Percentiles rank a stretch among this genome's conserved stretches.
phyloP scores from a whole-genome alignment of 495 filamentous ascomycete genomes.

The Xylaria acuta region DNA sequence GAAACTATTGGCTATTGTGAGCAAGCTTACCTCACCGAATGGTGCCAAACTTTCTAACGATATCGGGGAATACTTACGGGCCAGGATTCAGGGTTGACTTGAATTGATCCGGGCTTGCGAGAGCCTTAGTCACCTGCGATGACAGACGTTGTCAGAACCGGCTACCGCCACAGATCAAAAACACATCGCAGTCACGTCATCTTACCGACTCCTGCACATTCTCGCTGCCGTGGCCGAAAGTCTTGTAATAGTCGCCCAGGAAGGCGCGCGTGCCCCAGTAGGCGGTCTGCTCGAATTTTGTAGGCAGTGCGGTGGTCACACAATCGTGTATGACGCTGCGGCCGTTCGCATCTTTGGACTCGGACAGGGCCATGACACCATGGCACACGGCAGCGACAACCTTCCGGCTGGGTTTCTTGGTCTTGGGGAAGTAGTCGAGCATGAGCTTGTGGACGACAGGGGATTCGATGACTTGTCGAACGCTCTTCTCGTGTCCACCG shows the following conservation, averaged over 20 bases:
- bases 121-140: conserved; percentile 53
- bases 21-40: not conserved
- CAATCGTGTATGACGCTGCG: conserved; percentile 56
- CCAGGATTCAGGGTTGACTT: conserved; percentile 53
- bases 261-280: conserved; percentile 58
- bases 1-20: conserved; percentile 46
- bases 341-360: conserved; percentile 48
- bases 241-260: conserved; percentile 64
- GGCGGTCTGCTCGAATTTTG: conserved; percentile 55
- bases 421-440: conserved; percentile 56
- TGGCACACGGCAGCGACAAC: conserved; percentile 59
- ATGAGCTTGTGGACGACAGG: conserved; percentile 53
- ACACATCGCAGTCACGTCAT: not conserved
- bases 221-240: conserved; percentile 58
- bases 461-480: conserved; percentile 61
- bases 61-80: conserved; percentile 50
- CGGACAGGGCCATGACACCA: conserved; percentile 59
- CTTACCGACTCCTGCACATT: conserved; percentile 56
- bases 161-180: not conserved
- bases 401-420: conserved; percentile 52
- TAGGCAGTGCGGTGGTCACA: conserved; percentile 58
- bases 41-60: not conserved
- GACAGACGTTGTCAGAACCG: conserved; percentile 19
- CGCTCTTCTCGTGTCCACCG: conserved; percentile 61
- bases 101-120: conserved; percentile 55